Percentiles rank a stretch among this genome's conserved stretches.
phyloP scores from a whole-genome alignment of 257 asterid species.

The Solanum piurae region DNA sequence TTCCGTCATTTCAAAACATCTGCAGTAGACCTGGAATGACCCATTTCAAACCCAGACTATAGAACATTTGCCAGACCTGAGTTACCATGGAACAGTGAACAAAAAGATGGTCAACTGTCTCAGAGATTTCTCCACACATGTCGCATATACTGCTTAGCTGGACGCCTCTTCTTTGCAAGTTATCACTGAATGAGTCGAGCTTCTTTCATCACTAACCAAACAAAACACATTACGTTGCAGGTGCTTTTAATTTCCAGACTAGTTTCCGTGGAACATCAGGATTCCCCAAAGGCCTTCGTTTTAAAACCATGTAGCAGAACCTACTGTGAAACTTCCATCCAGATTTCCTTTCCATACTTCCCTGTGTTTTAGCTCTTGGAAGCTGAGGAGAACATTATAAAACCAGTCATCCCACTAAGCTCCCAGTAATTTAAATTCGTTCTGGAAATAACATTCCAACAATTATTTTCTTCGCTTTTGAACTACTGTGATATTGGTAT shows the following conservation, averaged over 20 bases:
- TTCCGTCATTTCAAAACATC: background rate
- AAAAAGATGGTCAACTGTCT: background rate
- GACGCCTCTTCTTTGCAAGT: background rate
- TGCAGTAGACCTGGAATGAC: background rate
- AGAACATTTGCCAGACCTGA: background rate
- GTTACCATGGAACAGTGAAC: background rate
- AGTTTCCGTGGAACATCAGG: background rate
- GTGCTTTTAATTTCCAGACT: background rate
- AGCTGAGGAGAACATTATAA: background rate
- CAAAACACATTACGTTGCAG: background rate
- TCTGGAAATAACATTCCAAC: background rate
- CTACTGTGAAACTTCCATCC: background rate
- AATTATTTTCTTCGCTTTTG: background rate
- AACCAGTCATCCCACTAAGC: background rate
- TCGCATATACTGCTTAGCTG: background rate
- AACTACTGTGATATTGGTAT: background rate
- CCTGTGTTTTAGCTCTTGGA: background rate
- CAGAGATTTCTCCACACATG: background rate
- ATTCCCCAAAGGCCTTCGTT: background rate
- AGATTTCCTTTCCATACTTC: background rate
- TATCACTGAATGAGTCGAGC: background rate
- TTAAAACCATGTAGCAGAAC: background rate
- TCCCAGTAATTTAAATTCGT: background rate
- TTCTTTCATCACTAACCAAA: background rate
- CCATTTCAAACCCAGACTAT: background rate